Percentiles rank a stretch among this genome's conserved stretches.
Conservation (phyloP, 805 yeast genomes). For the Candida gorgasii region DNA sequence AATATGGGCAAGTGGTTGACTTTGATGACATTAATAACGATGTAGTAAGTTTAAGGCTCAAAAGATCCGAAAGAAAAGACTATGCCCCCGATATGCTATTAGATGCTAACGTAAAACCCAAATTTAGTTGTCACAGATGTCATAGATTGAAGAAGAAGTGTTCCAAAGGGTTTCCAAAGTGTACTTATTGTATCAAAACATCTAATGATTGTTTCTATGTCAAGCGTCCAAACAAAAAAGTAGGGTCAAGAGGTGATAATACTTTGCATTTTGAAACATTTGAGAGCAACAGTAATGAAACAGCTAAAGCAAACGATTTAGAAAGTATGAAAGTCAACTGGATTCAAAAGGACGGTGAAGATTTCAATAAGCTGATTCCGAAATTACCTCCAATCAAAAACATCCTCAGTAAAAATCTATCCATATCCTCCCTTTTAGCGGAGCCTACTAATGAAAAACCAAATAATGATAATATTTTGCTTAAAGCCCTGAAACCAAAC, state of each 20-base stretch:
- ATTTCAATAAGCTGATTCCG: not conserved
- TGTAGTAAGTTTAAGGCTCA: slow-evolving; percentile 1
- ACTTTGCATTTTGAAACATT: not conserved
- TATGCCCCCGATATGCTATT: slow-evolving; percentile 10
- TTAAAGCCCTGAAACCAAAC: not conserved
- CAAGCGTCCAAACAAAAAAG: not conserved
- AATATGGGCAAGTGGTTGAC: not conserved
- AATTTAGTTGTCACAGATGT: slow-evolving; percentile 18
- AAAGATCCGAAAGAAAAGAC: slow-evolving; percentile 8
- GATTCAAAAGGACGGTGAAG: slow-evolving; percentile 11
- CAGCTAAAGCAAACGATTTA: slow-evolving; percentile 1
- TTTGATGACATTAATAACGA: not conserved
- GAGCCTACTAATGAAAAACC: not conserved
- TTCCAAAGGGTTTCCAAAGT: slow-evolving; percentile 37
- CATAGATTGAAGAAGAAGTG: slow-evolving; percentile 45
- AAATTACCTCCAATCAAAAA: slow-evolving; percentile 7
- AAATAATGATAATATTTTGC: slow-evolving; percentile 3
- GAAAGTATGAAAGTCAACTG: slow-evolving; percentile 9
- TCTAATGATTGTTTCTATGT: slow-evolving; percentile 37
- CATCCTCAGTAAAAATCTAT: slow-evolving; percentile 6
- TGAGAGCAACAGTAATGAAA: not conserved
- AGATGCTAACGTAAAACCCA: not conserved
- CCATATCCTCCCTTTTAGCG: slow-evolving; percentile 8
- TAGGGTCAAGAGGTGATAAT: not conserved
- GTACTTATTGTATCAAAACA: slow-evolving; percentile 37